phyloP scores from a whole-genome alignment of 2,329 filamentous ascomycete species.

The Magnaporthales sp. region DNA sequence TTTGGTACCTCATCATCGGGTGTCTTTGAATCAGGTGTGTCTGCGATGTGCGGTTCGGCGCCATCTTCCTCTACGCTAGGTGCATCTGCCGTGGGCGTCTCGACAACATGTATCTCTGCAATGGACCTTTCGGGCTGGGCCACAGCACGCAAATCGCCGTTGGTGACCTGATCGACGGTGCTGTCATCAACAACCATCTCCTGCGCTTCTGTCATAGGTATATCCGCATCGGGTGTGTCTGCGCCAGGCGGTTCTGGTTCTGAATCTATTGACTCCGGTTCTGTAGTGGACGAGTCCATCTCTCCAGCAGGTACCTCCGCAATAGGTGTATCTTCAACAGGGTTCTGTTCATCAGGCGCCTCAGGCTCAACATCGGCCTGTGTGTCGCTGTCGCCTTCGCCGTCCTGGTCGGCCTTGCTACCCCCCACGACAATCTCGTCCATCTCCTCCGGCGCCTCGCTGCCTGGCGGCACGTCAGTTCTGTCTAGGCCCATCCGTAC shows the following conservation, averaged over 20 bases:
- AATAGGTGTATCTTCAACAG: background rate
- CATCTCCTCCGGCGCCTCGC: background rate
- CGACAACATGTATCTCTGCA: no score
- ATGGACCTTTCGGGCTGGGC: background rate
- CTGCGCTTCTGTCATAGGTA: background rate
- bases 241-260: background rate
- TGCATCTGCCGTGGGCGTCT: no score
- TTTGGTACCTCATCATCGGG: background rate
- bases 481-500: background rate
- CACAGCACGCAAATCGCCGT: background rate
- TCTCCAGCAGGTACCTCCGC: background rate
- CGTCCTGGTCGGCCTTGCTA: background rate
- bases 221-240: background rate
- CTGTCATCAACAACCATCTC: background rate
- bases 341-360: background rate
- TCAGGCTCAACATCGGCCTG: background rate
- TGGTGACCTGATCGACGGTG: background rate
- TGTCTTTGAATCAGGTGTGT: background rate
- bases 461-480: background rate
- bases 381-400: background rate
- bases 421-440: background rate
- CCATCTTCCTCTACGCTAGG: no score
- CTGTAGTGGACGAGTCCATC: no score
- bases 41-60: no score
- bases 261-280: no score